These are phyloP conservation scores for Pneumocystis murina DNA, from an alignment of 1,139 yeast species.

Conservation along the genomic window DNA sequence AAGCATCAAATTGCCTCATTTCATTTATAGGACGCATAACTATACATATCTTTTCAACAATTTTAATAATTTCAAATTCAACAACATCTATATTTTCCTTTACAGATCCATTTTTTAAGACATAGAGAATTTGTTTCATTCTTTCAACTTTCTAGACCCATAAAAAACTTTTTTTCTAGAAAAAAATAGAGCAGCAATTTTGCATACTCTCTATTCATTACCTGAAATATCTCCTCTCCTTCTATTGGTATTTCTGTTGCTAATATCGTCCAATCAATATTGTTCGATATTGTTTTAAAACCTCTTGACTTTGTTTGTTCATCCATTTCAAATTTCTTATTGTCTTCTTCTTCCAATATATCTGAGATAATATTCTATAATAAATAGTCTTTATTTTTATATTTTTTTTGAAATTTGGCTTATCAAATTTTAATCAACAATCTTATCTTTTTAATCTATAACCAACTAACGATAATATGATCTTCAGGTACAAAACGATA, in stretches of 20 bases:
- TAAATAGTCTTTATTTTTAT: too few species aligned
- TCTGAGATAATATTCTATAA: too few species aligned
- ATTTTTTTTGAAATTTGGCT: too few species aligned
- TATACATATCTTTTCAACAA: neutral
- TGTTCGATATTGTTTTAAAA: neutral
- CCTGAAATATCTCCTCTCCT: neutral
- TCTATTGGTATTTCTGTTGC: neutral
- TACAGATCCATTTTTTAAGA: neutral
- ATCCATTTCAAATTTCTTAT: neutral
- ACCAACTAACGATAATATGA: too few species aligned
- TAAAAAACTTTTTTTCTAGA: neutral
- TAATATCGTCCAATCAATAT: neutral
- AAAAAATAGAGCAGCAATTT: neutral
- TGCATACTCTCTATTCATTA: too few species aligned
- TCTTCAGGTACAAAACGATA: too few species aligned
- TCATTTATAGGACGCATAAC: neutral
- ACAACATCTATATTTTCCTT: neutral
- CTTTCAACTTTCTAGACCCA: neutral
- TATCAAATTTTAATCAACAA: too few species aligned
- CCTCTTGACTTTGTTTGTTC: neutral
- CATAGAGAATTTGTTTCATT: neutral
- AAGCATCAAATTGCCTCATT: neutral
- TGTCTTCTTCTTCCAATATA: too few species aligned
- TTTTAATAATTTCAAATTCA: neutral
- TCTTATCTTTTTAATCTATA: too few species aligned